These are phyloP conservation scores for Rutstroemia sp. DNA, from an alignment of 2,329 filamentous ascomycete species.

Conservation along the genomic window DNA sequence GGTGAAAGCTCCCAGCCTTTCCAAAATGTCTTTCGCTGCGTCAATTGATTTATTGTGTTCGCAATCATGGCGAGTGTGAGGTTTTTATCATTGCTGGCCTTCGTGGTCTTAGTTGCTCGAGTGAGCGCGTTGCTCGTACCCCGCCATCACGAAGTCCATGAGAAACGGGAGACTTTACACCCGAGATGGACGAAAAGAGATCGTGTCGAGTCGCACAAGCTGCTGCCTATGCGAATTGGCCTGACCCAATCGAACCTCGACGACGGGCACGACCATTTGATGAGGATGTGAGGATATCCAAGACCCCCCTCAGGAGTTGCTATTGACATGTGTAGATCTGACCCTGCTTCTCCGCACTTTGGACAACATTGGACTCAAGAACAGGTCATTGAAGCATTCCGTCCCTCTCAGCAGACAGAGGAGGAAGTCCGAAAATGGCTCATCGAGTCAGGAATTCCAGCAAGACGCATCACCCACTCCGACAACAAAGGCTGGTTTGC, in stretches of 20 bases:
- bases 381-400: conserved; percentile 29
- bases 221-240: conserved; percentile 23
- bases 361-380: conserved; percentile 30
- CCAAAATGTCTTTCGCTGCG: too few species aligned
- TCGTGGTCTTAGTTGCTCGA: too few species aligned
- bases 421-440: conserved; percentile 31
- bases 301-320: conserved; percentile 13
- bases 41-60: too few species aligned
- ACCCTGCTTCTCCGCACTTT: conserved; percentile 26
- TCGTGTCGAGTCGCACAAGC: conserved; percentile 15
- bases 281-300: conserved; percentile 21
- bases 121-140: conserved; percentile 14
- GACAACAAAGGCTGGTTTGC: conserved; percentile 33
- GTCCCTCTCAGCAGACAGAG: conserved; percentile 28
- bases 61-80: too few species aligned
- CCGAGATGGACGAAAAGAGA: conserved; percentile 22
- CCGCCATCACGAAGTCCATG: conserved; percentile 18
- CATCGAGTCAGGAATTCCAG: conserved; percentile 26
- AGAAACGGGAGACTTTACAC: conserved; percentile 16
- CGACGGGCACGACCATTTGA: conserved; percentile 19
- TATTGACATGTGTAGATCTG: conserved; percentile 15
- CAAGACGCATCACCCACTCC: conserved; percentile 28
- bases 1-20: neutral
- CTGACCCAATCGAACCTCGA: conserved; percentile 21
- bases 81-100: too few species aligned